These are phyloP conservation scores for Tylopilus orsonianus DNA, from an alignment of 1,284 basidiomycete genomes.

Conservation along the genomic window DNA sequence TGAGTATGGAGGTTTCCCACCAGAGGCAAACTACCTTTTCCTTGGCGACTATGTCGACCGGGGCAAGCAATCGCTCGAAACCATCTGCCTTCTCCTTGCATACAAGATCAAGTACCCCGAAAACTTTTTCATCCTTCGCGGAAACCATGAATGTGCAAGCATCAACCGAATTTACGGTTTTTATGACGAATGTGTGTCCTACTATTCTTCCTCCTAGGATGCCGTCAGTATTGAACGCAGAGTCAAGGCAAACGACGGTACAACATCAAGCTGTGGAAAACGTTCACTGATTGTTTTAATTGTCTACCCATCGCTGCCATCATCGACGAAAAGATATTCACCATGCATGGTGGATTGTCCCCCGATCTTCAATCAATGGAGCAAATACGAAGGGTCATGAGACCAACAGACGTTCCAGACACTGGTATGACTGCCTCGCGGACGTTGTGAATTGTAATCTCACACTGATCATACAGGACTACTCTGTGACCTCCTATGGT, in stretches of 20 bases:
- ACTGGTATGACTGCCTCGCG: conserved; percentile 63
- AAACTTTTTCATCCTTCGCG: conserved; percentile 95
- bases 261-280: conserved; percentile 99
- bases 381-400: conserved; percentile 98
- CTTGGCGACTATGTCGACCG: conserved; percentile 95
- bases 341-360: conserved; percentile 90
- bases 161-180: conserved; percentile 97
- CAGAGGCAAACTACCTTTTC: conserved; percentile 96
- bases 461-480: conserved; percentile 55
- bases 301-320: conserved; percentile 94
- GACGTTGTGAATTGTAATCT: conserved; percentile 10
- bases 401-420: conserved; percentile 98
- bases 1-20: conserved; percentile 94
- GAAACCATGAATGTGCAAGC: conserved; percentile 93
- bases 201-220: background rate
- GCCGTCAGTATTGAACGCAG: conserved; percentile 9
- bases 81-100: conserved; percentile 86
- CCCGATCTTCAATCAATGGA: conserved; percentile 99
- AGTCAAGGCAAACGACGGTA: conserved; percentile 88
- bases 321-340: conserved; percentile 97
- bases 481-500: conserved; percentile 97
- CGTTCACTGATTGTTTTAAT: conserved; percentile 97
- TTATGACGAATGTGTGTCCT: conserved; percentile 88
- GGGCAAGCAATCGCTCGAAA: conserved; percentile 93
- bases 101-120: conserved; percentile 99